Percentiles rank a stretch among this genome's conserved stretches.
phyloP scores from a whole-genome alignment of 805 yeast species.

The Lachancea kluyveri region DNA sequence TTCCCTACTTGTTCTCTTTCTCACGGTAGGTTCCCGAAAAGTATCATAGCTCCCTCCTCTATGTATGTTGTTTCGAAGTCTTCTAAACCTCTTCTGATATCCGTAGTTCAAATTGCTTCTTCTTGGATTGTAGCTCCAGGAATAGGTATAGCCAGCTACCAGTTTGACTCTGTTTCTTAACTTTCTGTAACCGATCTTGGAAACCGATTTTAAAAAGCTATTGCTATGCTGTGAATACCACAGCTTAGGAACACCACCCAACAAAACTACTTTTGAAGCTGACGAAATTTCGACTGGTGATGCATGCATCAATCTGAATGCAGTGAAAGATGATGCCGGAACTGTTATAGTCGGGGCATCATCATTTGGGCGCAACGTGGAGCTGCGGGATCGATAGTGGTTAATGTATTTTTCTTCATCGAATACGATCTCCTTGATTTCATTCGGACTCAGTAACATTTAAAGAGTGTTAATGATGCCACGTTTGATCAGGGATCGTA shows the following conservation, averaged over 20 bases:
- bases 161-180: slow-evolving; percentile 4
- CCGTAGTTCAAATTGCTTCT: not conserved
- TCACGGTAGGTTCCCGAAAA: not conserved
- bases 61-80: too few species aligned
- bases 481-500: too few species aligned
- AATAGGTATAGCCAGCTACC: slow-evolving; percentile 5
- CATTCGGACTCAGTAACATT: slow-evolving; percentile 9
- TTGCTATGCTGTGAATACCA: slow-evolving; percentile 37
- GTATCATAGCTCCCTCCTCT: not conserved
- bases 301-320: slow-evolving; percentile 51
- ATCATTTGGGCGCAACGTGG: too few species aligned
- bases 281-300: slow-evolving; percentile 41
- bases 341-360: slow-evolving; percentile 21
- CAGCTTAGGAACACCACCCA: slow-evolving; percentile 54
- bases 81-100: slow-evolving; percentile 2
- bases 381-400: too few species aligned
- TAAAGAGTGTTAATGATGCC: too few species aligned
- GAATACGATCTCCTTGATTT: slow-evolving; percentile 10
- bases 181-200: slow-evolving; percentile 4
- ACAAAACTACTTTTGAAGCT: slow-evolving; percentile 40
- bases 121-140: slow-evolving; percentile 2
- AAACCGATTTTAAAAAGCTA: slow-evolving; percentile 8
- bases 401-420: slow-evolving; percentile 15
- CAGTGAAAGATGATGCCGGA: slow-evolving; percentile 54
- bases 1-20: not conserved